phyloP scores from a whole-genome alignment of 805 yeast genomes.

The Helenozyma rhizophorensis region DNA sequence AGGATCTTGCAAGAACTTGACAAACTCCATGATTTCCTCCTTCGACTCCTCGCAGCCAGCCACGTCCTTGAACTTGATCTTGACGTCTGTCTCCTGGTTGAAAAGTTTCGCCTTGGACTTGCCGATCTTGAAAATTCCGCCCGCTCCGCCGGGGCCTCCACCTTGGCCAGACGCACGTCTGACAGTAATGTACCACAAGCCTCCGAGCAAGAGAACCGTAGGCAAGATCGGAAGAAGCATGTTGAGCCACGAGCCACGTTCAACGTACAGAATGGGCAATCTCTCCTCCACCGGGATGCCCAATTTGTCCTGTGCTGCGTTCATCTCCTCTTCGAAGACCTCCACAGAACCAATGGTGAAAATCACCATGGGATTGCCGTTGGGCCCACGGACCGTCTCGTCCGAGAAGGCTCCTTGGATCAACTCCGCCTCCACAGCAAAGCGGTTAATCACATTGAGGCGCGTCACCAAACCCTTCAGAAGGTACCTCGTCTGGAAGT shows the following conservation, averaged over 20 bases:
- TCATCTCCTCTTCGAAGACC: conserved; percentile 78
- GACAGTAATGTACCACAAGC: conserved; percentile 61
- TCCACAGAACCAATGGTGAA: conserved; percentile 90
- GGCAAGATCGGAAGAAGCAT: conserved; percentile 73
- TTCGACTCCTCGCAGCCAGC: conserved; percentile 98
- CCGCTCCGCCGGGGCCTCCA: conserved; percentile 61
- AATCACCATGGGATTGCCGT: conserved; percentile 45
- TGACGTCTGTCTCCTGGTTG: conserved; percentile 87
- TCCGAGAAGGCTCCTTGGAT: conserved; percentile 41
- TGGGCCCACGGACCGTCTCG: conserved; percentile 34
- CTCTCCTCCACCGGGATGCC: conserved; percentile 66
- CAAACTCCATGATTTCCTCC: conserved; percentile 97
- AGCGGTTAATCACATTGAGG: conserved; percentile 68
- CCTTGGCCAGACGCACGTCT: conserved; percentile 46
- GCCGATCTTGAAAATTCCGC: conserved; percentile 80
- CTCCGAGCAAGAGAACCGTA: conserved; percentile 75
- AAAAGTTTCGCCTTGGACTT: conserved; percentile 87
- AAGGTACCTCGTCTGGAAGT: conserved; percentile 73
- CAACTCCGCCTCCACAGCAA: conserved; percentile 66
- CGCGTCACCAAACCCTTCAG: conserved; percentile 75
- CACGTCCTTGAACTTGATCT: conserved; percentile 86
- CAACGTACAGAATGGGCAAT: conserved; percentile 72
- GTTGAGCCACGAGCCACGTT: conserved; percentile 60
- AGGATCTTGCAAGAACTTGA: conserved; percentile 86
- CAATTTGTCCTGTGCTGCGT: conserved; percentile 63